These are phyloP conservation scores for Posidonia australis DNA, from an alignment of 106 monocot species.

Conservation along the genomic window DNA sequence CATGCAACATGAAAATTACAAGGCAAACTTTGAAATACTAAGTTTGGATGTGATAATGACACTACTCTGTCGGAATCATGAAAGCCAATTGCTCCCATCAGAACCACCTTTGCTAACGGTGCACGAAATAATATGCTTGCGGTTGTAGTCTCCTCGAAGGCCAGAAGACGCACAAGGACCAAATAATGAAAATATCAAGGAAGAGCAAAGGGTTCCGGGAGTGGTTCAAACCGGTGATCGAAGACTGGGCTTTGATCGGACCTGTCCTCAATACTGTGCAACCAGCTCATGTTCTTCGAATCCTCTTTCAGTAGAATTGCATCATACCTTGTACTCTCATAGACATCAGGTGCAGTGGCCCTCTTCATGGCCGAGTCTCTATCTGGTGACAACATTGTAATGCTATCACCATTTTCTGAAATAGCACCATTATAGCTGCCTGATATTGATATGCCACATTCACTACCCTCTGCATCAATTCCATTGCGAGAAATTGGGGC, in stretches of 20 bases:
- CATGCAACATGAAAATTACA: not conserved
- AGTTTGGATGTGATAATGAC: not conserved
- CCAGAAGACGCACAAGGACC: not conserved
- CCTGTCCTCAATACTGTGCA: conserved; percentile 70
- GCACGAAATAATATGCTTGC: not conserved
- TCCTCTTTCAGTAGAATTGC: conserved; percentile 80
- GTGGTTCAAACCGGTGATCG: conserved; percentile 80
- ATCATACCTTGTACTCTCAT: conserved; percentile 70
- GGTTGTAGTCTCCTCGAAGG: not conserved
- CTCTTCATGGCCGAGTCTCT: conserved; percentile 26
- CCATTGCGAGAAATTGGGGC: conserved; percentile 17
- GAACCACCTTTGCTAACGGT: not conserved
- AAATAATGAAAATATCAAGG: conserved; percentile 2
- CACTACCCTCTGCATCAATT: conserved; percentile 15
- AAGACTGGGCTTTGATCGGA: conserved; percentile 69
- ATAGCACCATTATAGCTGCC: conserved; percentile 17
- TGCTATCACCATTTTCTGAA: conserved; percentile 24
- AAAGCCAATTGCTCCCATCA: not conserved
- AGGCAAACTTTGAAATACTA: not conserved
- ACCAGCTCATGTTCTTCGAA: conserved; percentile 75
- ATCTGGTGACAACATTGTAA: conserved; percentile 17
- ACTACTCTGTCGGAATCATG: not conserved
- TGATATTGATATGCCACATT: conserved; percentile 18
- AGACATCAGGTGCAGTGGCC: conserved; percentile 49
- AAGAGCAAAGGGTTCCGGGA: conserved; percentile 75